Conservation (phyloP, 2,329 filamentous ascomycete genomes). For the Colletotrichum gigasporum region DNA sequence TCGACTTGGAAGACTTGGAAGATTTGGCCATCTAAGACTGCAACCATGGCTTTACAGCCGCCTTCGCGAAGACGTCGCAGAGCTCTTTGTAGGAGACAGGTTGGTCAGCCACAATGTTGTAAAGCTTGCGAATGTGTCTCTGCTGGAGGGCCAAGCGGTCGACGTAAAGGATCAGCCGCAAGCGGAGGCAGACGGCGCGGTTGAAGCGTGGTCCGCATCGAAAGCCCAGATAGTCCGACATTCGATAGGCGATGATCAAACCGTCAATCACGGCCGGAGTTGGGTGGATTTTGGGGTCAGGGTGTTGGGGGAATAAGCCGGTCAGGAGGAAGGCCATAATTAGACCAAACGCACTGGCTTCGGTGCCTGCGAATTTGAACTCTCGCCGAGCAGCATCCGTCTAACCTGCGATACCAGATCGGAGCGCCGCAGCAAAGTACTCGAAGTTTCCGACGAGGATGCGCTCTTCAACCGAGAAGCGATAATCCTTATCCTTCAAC, state of each 20-base stretch:
- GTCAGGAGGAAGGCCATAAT: conserved; percentile 17
- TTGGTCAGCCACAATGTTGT: not conserved
- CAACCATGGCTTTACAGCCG: conserved; percentile 22
- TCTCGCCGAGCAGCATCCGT: not conserved
- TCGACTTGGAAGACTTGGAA: not conserved
- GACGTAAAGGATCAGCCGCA: conserved; percentile 15
- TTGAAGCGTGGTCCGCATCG: not conserved
- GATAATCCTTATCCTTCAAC: not conserved
- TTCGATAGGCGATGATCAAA: not conserved
- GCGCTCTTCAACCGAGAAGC: not conserved
- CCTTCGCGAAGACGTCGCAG: not conserved
- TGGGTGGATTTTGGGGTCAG: not conserved
- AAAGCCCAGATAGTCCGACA: not conserved
- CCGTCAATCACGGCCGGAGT: not conserved
- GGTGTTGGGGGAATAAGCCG: conserved; percentile 6
- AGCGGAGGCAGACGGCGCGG: not conserved
- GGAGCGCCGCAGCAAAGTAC: not conserved
- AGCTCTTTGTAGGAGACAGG: not conserved
- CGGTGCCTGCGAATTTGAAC: not conserved
- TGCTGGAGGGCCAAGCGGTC: not conserved
- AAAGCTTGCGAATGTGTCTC: not conserved
- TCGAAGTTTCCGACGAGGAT: conserved; percentile 5
- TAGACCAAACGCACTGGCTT: conserved; percentile 1
- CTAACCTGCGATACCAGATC: not conserved
- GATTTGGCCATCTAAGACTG: not conserved